Evolutionary conservation across 495 filamentous ascomycete genomes (phyloP).

Genomic region (Penicillium dipodomyicola): DNA sequence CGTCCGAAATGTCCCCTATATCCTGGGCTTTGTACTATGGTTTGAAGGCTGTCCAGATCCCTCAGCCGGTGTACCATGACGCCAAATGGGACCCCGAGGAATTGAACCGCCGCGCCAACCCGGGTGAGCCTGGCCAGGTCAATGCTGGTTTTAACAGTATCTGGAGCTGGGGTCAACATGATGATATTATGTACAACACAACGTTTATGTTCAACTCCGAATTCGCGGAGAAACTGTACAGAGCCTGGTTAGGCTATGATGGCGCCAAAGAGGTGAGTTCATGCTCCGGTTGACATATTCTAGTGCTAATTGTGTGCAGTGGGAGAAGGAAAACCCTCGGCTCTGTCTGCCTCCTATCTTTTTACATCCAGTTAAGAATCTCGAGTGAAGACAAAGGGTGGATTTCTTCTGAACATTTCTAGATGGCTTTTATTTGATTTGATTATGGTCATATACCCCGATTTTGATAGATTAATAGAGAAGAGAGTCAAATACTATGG

Average conservation of each 20-base stretch:
- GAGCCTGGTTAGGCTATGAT: slow-evolving; percentile 61
- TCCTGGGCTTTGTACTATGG: slow-evolving; percentile 66
- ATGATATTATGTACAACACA: slow-evolving; percentile 19
- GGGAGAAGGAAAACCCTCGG: slow-evolving; percentile 51
- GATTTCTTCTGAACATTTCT: not conserved
- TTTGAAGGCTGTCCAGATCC: slow-evolving; percentile 48
- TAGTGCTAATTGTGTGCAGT: slow-evolving; percentile 26
- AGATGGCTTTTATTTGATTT: not conserved
- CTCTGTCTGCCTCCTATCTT: slow-evolving; percentile 56
- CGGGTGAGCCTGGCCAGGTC: slow-evolving; percentile 29
- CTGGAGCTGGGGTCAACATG: slow-evolving; percentile 21
- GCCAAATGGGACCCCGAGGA: slow-evolving; percentile 54
- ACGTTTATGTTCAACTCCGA: slow-evolving; percentile 41
- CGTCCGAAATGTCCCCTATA: slow-evolving; percentile 65
- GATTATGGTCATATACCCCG: not conserved
- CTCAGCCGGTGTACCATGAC: slow-evolving; percentile 65
- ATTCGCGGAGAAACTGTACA: slow-evolving; percentile 56
- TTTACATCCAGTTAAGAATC: slow-evolving; percentile 54
- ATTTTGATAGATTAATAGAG: not conserved
- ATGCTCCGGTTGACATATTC: not conserved
- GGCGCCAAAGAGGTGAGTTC: slow-evolving; percentile 39
- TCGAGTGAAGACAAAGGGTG: slow-evolving; percentile 10
- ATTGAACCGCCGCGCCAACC: slow-evolving; percentile 62
- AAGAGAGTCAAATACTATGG: not conserved
- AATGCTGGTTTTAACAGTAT: slow-evolving; percentile 20